phyloP scores from a whole-genome alignment of 495 filamentous ascomycete genomes.

The Tetracladium setigerum region DNA sequence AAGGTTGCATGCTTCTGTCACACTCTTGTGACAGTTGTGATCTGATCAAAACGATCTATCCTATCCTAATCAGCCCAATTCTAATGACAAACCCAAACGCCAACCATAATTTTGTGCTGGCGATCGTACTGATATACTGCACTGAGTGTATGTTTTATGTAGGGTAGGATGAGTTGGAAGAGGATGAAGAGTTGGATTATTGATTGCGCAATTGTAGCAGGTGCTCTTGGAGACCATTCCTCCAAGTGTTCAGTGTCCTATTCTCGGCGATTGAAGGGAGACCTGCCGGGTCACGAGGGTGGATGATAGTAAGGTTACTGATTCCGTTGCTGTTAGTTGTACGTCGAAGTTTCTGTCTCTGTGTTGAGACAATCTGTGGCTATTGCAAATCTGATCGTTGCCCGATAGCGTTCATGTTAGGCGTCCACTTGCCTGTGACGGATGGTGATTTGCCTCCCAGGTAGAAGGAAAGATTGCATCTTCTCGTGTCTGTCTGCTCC shows the following conservation, averaged over 20 bases:
- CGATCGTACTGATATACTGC: conserved; percentile 54
- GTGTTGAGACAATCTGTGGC: neutral
- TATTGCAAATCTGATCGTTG: neutral
- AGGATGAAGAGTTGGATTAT: conserved; percentile 54
- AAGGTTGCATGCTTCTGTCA: too few species aligned
- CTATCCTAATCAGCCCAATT: too few species aligned
- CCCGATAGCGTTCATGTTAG: neutral
- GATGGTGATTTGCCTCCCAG: conserved; percentile 1
- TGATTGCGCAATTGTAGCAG: conserved; percentile 34
- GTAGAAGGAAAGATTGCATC: conserved; percentile 7
- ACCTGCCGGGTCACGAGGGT: conserved; percentile 3
- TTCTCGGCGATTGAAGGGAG: conserved; percentile 5
- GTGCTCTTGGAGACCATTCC: conserved; percentile 2
- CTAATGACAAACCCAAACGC: too few species aligned
- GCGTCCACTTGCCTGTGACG: neutral
- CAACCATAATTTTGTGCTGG: conserved; percentile 54
- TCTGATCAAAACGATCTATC: too few species aligned
- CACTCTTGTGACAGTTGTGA: too few species aligned
- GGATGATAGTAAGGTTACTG: too few species aligned
- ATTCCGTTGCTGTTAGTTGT: neutral
- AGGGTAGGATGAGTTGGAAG: conserved; percentile 49
- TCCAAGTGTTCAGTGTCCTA: conserved; percentile 6
- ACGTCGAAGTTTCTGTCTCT: neutral
- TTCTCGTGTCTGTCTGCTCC: conserved; percentile 1
- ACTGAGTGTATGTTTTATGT: conserved; percentile 42